phyloP scores from a whole-genome alignment of 495 filamentous ascomycete species.

The Xeromyces bisporus region DNA sequence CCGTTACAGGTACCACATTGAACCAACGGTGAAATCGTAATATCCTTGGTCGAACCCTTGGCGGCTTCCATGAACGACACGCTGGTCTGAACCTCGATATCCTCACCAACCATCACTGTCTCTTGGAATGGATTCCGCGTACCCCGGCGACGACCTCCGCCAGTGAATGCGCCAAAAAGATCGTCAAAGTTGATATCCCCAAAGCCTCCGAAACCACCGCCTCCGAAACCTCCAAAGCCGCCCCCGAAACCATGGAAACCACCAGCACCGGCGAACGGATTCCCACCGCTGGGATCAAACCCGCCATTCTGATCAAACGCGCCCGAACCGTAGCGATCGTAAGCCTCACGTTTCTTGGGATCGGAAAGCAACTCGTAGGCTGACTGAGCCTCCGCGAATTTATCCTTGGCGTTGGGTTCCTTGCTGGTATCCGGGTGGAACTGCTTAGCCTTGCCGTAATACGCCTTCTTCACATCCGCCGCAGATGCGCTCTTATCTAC shows the following conservation, averaged over 20 bases:
- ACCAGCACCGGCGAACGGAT: constrained; percentile 42
- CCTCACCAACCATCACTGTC: constrained; percentile 67
- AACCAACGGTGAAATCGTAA: constrained; percentile 58
- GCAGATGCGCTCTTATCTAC: constrained; percentile 63
- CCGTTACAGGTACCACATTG: constrained; percentile 70
- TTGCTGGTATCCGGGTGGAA: constrained; percentile 98
- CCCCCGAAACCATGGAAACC: constrained; percentile 37
- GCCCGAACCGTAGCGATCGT: constrained; percentile 74
- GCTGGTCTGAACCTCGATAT: constrained; percentile 83
- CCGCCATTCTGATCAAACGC: constrained; percentile 68
- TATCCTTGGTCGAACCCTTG: constrained; percentile 65
- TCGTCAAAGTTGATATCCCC: constrained; percentile 88
- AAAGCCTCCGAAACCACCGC: constrained; percentile 48
- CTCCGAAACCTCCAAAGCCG: constrained; percentile 35
- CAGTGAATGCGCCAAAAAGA: constrained; percentile 74
- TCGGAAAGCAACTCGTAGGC: constrained; percentile 89
- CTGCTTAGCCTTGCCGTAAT: constrained; percentile 96
- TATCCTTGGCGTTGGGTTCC: constrained; percentile 77
- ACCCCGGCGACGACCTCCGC: constrained; percentile 41
- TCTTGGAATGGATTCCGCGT: constrained; percentile 49
- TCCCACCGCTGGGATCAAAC: constrained; percentile 50
- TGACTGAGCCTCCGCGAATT: constrained; percentile 76
- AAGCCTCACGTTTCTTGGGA: constrained; percentile 77
- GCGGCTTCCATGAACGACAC: constrained; percentile 95
- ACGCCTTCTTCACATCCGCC: constrained; percentile 91